These are phyloP conservation scores for Solanum paucissectum DNA, from an alignment of 257 asterid species.

Conservation along the genomic window DNA sequence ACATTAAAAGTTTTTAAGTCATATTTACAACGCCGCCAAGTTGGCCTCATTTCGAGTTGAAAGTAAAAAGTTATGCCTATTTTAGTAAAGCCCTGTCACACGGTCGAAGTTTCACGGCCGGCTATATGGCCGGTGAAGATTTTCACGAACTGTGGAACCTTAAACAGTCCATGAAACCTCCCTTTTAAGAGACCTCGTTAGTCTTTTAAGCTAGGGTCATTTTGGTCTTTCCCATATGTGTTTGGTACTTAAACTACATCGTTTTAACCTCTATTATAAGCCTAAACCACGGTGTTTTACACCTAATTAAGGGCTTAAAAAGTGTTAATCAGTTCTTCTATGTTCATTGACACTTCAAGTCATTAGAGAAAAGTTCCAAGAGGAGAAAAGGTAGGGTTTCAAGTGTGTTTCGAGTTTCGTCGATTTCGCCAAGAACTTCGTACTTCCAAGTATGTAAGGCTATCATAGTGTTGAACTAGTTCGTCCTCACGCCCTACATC, in stretches of 20 bases:
- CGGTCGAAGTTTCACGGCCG: neutral
- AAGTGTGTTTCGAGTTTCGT: neutral
- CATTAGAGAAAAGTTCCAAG: neutral
- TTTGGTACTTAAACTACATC: too few species aligned
- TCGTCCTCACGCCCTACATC: too few species aligned
- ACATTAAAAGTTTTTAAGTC: neutral
- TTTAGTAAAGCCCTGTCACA: neutral
- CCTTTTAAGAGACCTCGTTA: too few species aligned
- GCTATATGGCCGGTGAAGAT: neutral
- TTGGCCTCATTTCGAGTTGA: too few species aligned
- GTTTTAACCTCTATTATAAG: neutral
- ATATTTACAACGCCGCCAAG: neutral
- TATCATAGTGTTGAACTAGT: too few species aligned
- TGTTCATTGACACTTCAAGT: neutral
- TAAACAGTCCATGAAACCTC: neutral
- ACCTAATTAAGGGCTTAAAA: neutral
- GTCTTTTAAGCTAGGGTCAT: neutral
- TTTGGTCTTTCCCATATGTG: neutral
- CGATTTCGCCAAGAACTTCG: neutral
- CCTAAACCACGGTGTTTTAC: neutral
- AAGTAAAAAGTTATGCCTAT: neutral
- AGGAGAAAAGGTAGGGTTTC: neutral
- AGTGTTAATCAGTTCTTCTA: too few species aligned
- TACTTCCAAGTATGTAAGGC: neutral
- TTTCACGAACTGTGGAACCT: neutral